Base-by-base conservation (phyloP, 2,329 filamentous ascomycete species). In the Cercospora berteroae region DNA sequence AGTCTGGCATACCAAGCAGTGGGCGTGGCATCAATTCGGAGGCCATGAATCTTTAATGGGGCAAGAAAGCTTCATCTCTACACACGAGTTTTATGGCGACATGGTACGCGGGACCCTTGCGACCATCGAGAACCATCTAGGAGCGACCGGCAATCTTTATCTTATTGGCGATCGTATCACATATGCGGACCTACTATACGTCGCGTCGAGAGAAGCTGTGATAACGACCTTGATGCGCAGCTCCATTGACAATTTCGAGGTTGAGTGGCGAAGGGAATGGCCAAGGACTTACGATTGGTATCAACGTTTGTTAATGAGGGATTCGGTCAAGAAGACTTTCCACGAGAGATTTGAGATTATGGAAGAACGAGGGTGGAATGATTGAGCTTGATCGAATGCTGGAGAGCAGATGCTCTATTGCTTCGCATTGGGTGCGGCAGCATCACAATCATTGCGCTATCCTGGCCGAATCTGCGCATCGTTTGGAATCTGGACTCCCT, bases 81-180 rank as follows among this genome's bases (percentile, higher is more conserved):
- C 57, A 4, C 52, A 64, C 36, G 61, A 64, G 23, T 64, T 42
- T 52, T 64, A 58, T 7, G 50, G 61, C 33, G 36, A 29, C 23
- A 29, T 44, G 23, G 56, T 58, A 18, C 61, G 61, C 12, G 33
- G 52, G 4, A 64, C 52, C 5, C 61, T 64, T 10, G 81, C 77
- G 16, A 82, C 85, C 5, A 73, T 86, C 12, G 80, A 85, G 42
- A 66, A 69, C 3, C 75, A 77, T 31, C 73, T 84, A 13, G 70
- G 75, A 63, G 74, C 74, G 65, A 68, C 68, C 3, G 74, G 73
- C 5, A 76, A 74, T 12, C 68, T 78, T 31, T 83, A 77, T 66
- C 74, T 84, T 13, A 79, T 83, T 0, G 82, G 81, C 18, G 78
- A 80, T 50, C 82, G 80, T 67, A 74, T 73, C 65, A 80, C 78